Base-by-base conservation (phyloP, 139 green algal genomes). In the Marvania coccoides region DNA sequence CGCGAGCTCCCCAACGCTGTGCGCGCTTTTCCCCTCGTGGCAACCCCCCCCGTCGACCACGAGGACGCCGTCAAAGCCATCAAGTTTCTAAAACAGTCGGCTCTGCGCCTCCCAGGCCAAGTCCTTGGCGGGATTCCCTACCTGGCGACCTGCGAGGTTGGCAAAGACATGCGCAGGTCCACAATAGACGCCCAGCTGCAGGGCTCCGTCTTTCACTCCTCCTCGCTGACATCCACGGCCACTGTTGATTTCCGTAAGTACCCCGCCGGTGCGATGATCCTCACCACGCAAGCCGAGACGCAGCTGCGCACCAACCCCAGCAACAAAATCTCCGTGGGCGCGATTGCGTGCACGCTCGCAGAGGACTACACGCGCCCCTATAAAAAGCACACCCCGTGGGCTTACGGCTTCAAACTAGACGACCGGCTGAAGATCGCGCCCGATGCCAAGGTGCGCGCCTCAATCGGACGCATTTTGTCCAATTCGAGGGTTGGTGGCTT, bases 21-120 rank as follows among this genome's bases (percentile, higher is more conserved):
- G n/a, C n/a, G n/a, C n/a, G n/a, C n/a, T n/a, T n/a, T n/a, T n/a
- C n/a, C n/a, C n/a, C n/a, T n/a, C n/a, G n/a, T n/a, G n/a, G n/a
- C n/a, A n/a, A n/a, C n/a, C n/a, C n/a, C 63, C 14, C 73, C 66
- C 7, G 75, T 80, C 47, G 86, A 93, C 66, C 86, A 92, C 70
- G 82, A 92, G 19, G 73, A 77, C 35, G 83, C 81, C 47, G 74
- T 89, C 23, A 75, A 92, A 29, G 85, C 69, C 14, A 76, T 93
- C 58, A 67, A 59, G 6, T 38, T 82, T 19, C 83, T 89, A 47
- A 83, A 81, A 45, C 14, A 26, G 5, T 55, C 66, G 10, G 58
- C 83, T 30, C 46, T 90, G 67, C 67, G 80, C 10, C 63, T 39
- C 24, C 35, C 7, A 5, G 39, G 39, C 3, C 59, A 63, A 47